Evolutionary conservation across 2,329 filamentous ascomycete species (phyloP).

Genomic region (Xylogone sp.): DNA sequence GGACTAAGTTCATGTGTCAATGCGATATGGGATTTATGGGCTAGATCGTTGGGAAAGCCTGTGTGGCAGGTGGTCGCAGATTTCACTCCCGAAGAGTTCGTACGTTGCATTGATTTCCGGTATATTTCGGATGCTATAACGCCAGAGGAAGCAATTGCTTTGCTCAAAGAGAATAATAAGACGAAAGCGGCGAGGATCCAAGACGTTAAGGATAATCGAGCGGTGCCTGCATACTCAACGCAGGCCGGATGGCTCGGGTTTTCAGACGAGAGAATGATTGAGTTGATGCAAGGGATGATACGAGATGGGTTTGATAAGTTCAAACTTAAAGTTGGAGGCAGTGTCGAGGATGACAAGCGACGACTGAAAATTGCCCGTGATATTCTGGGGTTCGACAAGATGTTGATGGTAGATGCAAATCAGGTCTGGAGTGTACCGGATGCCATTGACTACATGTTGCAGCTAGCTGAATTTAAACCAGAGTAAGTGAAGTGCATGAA

Average conservation of each 20-base stretch:
- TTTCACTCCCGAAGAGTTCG: slow-evolving; percentile 84
- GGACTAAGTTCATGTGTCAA: slow-evolving; percentile 87
- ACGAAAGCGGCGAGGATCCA: slow-evolving; percentile 68
- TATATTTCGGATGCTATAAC: slow-evolving; percentile 95
- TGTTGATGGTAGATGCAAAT: slow-evolving; percentile 92
- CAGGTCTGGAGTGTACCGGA: slow-evolving; percentile 90
- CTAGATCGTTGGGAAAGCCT: slow-evolving; percentile 78
- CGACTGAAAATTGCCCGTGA: slow-evolving; percentile 71
- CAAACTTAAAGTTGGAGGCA: slow-evolving; percentile 84
- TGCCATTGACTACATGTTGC: slow-evolving; percentile 81
- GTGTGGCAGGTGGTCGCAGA: slow-evolving; percentile 89
- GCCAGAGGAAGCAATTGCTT: slow-evolving; percentile 71
- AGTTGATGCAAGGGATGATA: slow-evolving; percentile 69
- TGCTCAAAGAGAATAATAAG: slow-evolving; percentile 62
- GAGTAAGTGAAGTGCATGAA: too few species aligned
- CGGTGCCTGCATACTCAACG: slow-evolving; percentile 89
- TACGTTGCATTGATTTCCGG: slow-evolving; percentile 85
- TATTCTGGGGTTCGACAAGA: slow-evolving; percentile 73
- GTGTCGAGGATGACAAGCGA: slow-evolving; percentile 66
- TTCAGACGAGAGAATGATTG: slow-evolving; percentile 80
- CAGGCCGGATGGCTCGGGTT: slow-evolving; percentile 92
- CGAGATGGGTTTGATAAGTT: slow-evolving; percentile 77
- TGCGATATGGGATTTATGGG: slow-evolving; percentile 94
- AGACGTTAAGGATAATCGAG: slow-evolving; percentile 68
- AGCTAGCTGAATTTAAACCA: slow-evolving; percentile 77